Evolutionary conservation across 2,329 filamentous ascomycete genomes (phyloP).

Genomic region (Dendrostoma leiphaemia): DNA sequence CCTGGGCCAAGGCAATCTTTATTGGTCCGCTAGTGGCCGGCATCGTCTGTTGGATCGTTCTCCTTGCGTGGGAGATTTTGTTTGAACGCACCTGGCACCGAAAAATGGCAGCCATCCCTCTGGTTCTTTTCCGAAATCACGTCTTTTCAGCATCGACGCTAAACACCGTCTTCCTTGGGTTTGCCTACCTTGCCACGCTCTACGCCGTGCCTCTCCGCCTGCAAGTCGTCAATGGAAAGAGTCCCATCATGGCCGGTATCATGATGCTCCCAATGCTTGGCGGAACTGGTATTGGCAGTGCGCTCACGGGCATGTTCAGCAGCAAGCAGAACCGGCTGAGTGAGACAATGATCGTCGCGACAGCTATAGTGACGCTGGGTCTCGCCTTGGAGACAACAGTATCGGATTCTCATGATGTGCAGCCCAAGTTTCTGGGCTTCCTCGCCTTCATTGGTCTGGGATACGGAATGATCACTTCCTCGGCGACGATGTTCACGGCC

Average conservation of each 20-base stretch:
- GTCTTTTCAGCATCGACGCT: constrained; percentile 41
- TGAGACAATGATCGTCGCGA: constrained; percentile 42
- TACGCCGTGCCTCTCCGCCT: constrained; percentile 49
- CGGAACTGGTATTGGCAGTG: constrained; percentile 44
- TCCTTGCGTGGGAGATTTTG: constrained; percentile 40
- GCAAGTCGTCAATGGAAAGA: constrained; percentile 48
- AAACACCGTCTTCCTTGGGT: constrained; percentile 48
- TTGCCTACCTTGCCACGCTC: constrained; percentile 47
- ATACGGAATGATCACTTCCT: constrained; percentile 47
- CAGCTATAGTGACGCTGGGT: constrained; percentile 43
- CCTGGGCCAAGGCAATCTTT: constrained; percentile 43
- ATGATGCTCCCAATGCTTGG: constrained; percentile 54
- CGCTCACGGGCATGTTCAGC: constrained; percentile 41
- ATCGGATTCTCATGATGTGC: constrained; percentile 31
- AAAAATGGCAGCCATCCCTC: constrained; percentile 43
- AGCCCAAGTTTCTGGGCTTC: constrained; percentile 47
- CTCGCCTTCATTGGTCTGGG: constrained; percentile 51
- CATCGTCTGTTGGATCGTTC: constrained; percentile 30
- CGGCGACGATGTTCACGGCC: constrained; percentile 44
- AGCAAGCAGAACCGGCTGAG: constrained; percentile 37
- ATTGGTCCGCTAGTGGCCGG: constrained; percentile 40
- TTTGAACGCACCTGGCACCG: constrained; percentile 30
- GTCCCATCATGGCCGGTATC: constrained; percentile 44
- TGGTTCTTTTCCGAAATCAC: constrained; percentile 45
- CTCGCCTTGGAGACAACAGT: constrained; percentile 45